phyloP scores from a whole-genome alignment of 495 filamentous ascomycete genomes.

The Copromyces sp. region DNA sequence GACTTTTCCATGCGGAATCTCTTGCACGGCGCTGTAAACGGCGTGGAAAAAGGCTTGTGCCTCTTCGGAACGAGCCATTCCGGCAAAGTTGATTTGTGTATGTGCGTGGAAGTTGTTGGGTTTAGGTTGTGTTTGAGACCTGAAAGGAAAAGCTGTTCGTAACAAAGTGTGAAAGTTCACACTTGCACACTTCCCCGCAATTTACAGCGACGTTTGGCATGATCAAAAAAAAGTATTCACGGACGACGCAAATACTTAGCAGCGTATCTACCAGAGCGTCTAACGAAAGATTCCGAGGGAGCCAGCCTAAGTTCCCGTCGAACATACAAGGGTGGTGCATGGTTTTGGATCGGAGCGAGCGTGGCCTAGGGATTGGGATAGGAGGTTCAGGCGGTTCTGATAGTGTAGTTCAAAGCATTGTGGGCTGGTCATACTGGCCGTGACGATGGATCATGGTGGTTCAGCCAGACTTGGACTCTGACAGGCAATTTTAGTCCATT shows the following conservation, averaged over 20 bases:
- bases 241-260: neutral
- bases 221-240: neutral
- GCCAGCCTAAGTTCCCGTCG: too few species aligned
- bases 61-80: slow-evolving; percentile 72
- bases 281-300: too few species aligned
- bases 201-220: neutral
- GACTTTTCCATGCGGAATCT: slow-evolving; percentile 73
- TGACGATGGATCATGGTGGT: too few species aligned
- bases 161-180: neutral
- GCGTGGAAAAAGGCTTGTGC: slow-evolving; percentile 73
- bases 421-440: too few species aligned
- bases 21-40: slow-evolving; percentile 74
- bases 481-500: too few species aligned
- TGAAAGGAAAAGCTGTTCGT: neutral
- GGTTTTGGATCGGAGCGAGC: too few species aligned
- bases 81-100: neutral
- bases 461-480: too few species aligned
- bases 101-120: neutral
- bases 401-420: too few species aligned
- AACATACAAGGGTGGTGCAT: too few species aligned
- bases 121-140: neutral
- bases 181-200: neutral
- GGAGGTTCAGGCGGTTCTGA: too few species aligned
- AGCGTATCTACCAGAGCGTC: neutral
- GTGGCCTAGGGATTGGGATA: too few species aligned